A percentile compares a stretch with the other conserved stretches of the same genome.
Evolutionary conservation across 805 yeast genomes (phyloP).

Genomic region (Candida xyloterini): DNA sequence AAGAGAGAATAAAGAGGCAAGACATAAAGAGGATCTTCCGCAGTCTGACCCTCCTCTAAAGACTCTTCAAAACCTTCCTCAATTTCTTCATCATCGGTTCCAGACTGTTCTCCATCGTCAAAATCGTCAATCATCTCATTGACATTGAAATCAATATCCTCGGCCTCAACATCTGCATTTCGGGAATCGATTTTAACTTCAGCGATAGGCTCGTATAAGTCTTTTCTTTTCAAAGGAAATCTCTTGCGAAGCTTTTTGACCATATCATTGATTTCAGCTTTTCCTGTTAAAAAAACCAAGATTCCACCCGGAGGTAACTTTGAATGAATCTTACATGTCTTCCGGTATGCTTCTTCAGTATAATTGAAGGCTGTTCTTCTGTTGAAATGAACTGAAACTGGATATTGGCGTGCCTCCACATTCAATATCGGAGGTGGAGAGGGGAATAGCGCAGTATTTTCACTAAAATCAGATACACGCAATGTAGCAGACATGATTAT

Average conservation of each 20-base stretch:
- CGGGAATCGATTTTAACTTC: conserved; percentile 52
- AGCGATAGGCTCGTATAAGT: conserved; percentile 33
- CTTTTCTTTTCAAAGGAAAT: conserved; percentile 49
- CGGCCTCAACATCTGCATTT: conserved; percentile 75
- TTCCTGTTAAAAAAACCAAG: conserved; percentile 89
- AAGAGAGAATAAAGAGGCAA: conserved; percentile 88
- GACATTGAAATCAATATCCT: conserved; percentile 71
- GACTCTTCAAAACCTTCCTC: conserved; percentile 73
- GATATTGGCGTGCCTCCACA: conserved; percentile 90
- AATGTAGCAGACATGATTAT: conserved; percentile 97
- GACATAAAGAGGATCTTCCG: conserved; percentile 78
- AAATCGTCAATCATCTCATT: conserved; percentile 39
- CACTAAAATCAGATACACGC: conserved; percentile 89
- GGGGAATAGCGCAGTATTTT: conserved; percentile 65
- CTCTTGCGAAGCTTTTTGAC: conserved; percentile 67
- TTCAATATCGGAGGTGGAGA: conserved; percentile 82
- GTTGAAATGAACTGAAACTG: conserved; percentile 89
- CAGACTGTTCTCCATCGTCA: conserved; percentile 44
- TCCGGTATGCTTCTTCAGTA: conserved; percentile 79
- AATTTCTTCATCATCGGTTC: conserved; percentile 41
- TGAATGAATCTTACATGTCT: conserved; percentile 82
- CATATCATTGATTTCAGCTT: conserved; percentile 78
- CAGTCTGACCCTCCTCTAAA: conserved; percentile 66
- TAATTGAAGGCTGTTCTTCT: conserved; percentile 75
- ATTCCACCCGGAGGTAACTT: conserved; percentile 92